Evolutionary conservation across 2,329 filamentous ascomycete genomes (phyloP), one percentile per base, ranked within the genome.

Genomic region (Fusarium sp.): DNA sequence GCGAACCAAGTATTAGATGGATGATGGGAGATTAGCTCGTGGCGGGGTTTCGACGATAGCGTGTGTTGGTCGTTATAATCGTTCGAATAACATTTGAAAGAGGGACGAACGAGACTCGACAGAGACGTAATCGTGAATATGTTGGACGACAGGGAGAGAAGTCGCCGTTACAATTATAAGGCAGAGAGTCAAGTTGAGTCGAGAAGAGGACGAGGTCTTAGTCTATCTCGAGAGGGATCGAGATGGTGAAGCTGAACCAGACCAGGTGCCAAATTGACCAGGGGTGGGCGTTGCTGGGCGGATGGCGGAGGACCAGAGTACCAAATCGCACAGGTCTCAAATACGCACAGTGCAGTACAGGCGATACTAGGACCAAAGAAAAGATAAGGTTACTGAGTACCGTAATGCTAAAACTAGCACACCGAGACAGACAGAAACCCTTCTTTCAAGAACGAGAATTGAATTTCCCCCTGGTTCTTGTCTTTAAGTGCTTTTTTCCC

Each of bases 71-170:
- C 75, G 78, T 79, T 78, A 78, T 74, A 74, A 75, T 77, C 70
- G 75, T 77, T 73, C 71, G 74, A 70, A 74, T 70, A 70, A 76
- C 79, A 81, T 81, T 76, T 76, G 77, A 73, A 68, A 50, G 67
- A 69, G 60, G 55, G 62, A 52, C 64, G 60, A 70, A 72, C 69
- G 62, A 76, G 66, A 66, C 60, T 68, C 72, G 72, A 75, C 60
- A 61, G 38, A 44, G 62, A 70, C 40, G 66, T 45, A 60, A 65
- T 75, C 63, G 67, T 64, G 60, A 50, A 40, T 46, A 52, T 52
- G 55, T 48, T 23, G 20, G 40, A 46, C 53, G 53, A 35, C 53
- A 46, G 56, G 40, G 61, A 53, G 59, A 67, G 49, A 66, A 66
- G 54, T 45, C 55, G 62, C 72, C 74, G 67, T 73, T 66, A 70